These are phyloP conservation scores for Salvia sclarea DNA, from an alignment of 305 asterid genomes.

Conservation along the genomic window DNA sequence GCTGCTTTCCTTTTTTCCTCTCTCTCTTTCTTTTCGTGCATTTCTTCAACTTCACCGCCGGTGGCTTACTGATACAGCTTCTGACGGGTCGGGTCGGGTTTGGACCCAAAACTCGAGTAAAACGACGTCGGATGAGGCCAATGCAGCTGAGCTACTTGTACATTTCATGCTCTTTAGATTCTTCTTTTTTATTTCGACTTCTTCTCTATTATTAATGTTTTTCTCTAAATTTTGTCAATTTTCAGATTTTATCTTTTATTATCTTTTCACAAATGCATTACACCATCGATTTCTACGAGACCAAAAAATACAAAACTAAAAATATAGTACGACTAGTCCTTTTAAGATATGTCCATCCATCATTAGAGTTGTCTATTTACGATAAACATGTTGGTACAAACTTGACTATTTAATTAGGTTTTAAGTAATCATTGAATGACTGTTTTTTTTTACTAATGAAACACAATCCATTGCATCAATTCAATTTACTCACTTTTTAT, in stretches of 20 bases:
- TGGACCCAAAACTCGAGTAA: too few relatives aligned
- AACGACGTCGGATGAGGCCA: too few relatives aligned
- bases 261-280: too few relatives aligned
- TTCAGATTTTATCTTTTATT: too few relatives aligned
- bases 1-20: background rate
- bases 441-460: background rate
- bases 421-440: background rate
- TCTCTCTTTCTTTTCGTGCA: background rate
- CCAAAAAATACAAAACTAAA: background rate
- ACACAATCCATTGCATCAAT: background rate
- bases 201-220: background rate
- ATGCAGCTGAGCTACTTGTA: too few relatives aligned
- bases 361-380: background rate
- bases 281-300: background rate
- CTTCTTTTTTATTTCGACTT: background rate
- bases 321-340: background rate
- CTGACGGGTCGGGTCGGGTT: background rate
- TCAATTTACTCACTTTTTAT: too few relatives aligned
- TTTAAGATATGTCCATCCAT: background rate
- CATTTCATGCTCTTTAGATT: slow-evolving; percentile 5
- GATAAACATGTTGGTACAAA: background rate
- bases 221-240: background rate
- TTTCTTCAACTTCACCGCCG: slow-evolving; percentile 7
- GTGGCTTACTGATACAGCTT: background rate
- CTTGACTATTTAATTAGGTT: background rate